Conservation (phyloP, 179 eudicot species). For the Carnegiea gigantea region DNA sequence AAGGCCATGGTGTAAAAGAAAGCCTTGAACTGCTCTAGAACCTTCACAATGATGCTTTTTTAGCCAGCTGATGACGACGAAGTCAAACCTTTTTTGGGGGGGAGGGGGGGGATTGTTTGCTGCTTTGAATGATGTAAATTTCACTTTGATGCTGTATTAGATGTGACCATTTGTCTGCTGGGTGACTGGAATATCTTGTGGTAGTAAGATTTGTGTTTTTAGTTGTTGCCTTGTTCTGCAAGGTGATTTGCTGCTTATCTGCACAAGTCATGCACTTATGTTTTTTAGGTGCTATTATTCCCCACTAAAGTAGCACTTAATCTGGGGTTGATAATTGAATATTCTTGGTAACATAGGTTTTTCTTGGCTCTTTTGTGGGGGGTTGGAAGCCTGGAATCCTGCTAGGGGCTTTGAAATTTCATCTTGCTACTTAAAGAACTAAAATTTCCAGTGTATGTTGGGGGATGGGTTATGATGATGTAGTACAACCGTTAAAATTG, state of each 20-base stretch:
- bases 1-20: not conserved
- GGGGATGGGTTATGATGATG: no score
- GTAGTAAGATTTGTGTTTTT: not conserved
- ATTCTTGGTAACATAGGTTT: no score
- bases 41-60: conserved; percentile 4
- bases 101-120: not conserved
- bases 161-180: not conserved
- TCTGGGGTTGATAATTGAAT: no score
- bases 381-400: no score
- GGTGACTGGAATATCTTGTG: not conserved
- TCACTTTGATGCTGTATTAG: not conserved
- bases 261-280: no score
- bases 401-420: no score
- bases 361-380: no score
- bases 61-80: not conserved
- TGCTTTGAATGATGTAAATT: conserved; percentile 11
- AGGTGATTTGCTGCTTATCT: not conserved
- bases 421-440: no score
- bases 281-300: no score
- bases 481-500: no score
- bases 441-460: no score
- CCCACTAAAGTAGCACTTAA: no score
- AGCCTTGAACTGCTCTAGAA: not conserved
- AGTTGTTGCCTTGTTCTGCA: not conserved
- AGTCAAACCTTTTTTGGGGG: not conserved